A percentile compares a stretch with the other conserved stretches of the same genome.
Evolutionary conservation across 768 basidiomycete species (phyloP).

Genomic region (Xerocomellus intermedius): DNA sequence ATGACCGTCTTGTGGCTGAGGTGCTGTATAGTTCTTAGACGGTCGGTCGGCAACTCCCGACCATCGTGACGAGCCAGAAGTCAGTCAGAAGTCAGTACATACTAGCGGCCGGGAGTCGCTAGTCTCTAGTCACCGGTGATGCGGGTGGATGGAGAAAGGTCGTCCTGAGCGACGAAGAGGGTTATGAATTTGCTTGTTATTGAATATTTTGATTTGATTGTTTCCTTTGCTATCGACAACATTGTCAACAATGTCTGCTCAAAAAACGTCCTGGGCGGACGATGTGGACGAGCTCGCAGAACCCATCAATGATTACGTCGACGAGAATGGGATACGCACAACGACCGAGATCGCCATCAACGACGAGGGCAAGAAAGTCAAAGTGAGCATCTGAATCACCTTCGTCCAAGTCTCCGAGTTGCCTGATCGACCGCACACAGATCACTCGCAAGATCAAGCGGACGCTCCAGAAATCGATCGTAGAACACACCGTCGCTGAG

Average conservation of each 20-base stretch:
- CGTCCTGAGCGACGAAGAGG: not conserved
- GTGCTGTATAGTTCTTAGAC: slow-evolving; percentile 39
- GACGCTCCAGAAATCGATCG: slow-evolving; percentile 83
- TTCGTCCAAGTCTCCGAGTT: not conserved
- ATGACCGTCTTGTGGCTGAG: slow-evolving; percentile 26
- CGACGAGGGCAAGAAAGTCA: slow-evolving; percentile 93
- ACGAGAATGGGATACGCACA: slow-evolving; percentile 86
- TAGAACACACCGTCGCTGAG: slow-evolving; percentile 93
- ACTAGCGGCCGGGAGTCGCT: too few relatives aligned
- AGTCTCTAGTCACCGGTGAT: not conserved
- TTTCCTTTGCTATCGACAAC: slow-evolving; percentile 7
- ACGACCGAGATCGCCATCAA: slow-evolving; percentile 80
- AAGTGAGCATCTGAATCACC: slow-evolving; percentile 46
- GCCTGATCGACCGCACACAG: slow-evolving; percentile 38
- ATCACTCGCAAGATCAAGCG: slow-evolving; percentile 85
- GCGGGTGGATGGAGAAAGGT: not conserved
- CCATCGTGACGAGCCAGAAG: not conserved
- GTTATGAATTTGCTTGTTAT: slow-evolving; percentile 7
- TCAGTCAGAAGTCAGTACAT: not conserved
- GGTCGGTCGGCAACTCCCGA: slow-evolving; percentile 32
- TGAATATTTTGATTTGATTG: slow-evolving; percentile 18
- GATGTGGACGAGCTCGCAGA: slow-evolving; percentile 77
- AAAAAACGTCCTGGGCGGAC: slow-evolving; percentile 85
- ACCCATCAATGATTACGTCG: slow-evolving; percentile 62
- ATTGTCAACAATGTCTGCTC: slow-evolving; percentile 19